Base-by-base conservation (phyloP, 805 yeast genomes). In the Citeromyces nyonsensis region DNA sequence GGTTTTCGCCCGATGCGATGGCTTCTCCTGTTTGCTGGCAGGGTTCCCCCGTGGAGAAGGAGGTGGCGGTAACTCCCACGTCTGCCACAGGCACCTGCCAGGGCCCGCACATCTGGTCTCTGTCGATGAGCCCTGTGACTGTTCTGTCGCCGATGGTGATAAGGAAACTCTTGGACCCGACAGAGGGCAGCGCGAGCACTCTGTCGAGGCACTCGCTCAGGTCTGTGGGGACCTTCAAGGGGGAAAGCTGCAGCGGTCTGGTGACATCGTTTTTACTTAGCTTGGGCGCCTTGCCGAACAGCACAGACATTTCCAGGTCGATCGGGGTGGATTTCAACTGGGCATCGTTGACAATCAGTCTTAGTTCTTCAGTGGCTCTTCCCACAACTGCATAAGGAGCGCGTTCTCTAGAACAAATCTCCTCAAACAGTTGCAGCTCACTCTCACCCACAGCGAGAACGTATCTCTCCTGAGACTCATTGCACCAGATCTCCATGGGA, bases 401-500 rank as follows among this genome's bases (percentile, higher is more conserved):
- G 57, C 97, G 77, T 64, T 91, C 99, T 56, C 98, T 79, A 45
- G 69, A 71, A 65, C 97, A 91, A 35, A 91, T 77, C 35, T 65
- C 69, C 48, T 72, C 69, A 58, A 91, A 91, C 14, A 61, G 43
- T 5, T 69, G 69, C 37, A 88, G 57, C 50, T 85, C 81, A 38
- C 72, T 74, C 34, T 82, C 82, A 10, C 84, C 68, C 39, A 91
- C 94, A 42, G 95, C 97, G 45, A 91, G 57, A 15, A 91, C 99
- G 47, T 86, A 91, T 56, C 99, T 76, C 57, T 91, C 99, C 61
- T 91, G 99, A 2, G 97, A 91, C 59, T 91, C 98, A 47, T 94
- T 88, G 70, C 99, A 91, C 99, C 99, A 91, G 41, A 91, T 84
- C 62, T 91, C 98, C 94, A 91, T 83, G 35, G 99, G 97, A 4